phyloP scores from a whole-genome alignment of 106 monocot species.

The Phalaenopsis equestris region DNA sequence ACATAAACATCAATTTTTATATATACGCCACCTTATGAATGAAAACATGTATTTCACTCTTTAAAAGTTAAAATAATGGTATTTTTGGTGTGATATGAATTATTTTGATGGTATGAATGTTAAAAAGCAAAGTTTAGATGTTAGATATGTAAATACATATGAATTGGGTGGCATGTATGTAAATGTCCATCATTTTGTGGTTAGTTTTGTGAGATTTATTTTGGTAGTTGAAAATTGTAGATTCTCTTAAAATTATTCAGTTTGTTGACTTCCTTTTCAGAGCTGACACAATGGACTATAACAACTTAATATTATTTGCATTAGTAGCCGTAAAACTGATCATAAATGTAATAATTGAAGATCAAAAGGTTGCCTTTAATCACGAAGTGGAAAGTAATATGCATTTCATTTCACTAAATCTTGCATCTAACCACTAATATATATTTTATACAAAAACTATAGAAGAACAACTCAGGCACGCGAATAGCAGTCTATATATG shows the following conservation, averaged over 20 bases:
- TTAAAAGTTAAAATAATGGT: no score
- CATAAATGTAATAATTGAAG: no score
- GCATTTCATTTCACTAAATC: not conserved
- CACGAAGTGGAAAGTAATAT: no score
- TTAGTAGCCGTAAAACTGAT: no score
- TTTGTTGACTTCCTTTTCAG: not conserved
- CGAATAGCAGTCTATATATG: not conserved
- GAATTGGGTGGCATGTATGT: no score
- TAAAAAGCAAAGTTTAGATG: no score
- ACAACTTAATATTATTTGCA: not conserved
- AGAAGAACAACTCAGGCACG: not conserved
- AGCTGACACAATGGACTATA: not conserved
- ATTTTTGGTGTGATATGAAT: no score
- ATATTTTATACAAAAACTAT: not conserved
- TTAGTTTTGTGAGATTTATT: not conserved
- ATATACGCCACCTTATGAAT: not conserved
- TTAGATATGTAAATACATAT: no score
- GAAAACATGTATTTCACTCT: no score
- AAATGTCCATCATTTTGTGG: not conserved
- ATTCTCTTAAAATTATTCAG: not conserved
- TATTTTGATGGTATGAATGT: no score
- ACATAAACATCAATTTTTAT: not conserved
- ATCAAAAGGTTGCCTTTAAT: no score
- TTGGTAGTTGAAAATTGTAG: not conserved
- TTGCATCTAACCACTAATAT: not conserved